phyloP scores from a whole-genome alignment of 208 protist genomes.

The Angomonas desouzai region DNA sequence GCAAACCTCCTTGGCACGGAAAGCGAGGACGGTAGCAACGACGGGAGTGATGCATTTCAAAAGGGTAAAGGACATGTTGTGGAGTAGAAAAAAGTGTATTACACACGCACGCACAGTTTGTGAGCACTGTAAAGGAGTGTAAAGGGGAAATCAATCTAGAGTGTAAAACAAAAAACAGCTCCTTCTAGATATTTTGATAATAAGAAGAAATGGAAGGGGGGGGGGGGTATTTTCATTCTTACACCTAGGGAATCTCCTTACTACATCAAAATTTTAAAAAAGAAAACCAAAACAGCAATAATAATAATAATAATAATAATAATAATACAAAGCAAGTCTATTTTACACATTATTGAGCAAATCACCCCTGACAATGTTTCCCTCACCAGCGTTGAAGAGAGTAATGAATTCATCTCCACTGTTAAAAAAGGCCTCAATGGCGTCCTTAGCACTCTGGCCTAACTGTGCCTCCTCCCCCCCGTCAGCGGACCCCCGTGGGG shows the following conservation, averaged over 20 bases:
- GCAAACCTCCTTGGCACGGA: neutral
- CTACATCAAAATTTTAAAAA: neutral
- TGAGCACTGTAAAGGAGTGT: no score
- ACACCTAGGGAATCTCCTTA: no score
- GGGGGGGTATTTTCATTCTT: no score
- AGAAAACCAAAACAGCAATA: constrained; percentile 12
- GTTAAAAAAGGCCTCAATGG: constrained; percentile 87
- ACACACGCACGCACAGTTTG: no score
- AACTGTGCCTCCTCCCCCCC: constrained; percentile 10
- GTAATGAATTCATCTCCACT: constrained; percentile 71
- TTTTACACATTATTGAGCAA: constrained; percentile 23
- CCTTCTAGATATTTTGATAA: no score
- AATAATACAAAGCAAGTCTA: constrained; percentile 2
- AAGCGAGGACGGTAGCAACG: neutral
- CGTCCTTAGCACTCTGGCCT: constrained; percentile 73
- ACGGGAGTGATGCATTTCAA: no score
- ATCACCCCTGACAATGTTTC: constrained; percentile 33
- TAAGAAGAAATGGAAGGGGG: no score
- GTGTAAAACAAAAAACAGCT: no score
- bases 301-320: no score
- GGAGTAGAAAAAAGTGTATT: no score
- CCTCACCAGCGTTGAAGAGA: constrained; percentile 71
- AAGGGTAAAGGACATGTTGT: no score
- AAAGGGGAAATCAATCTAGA: no score
- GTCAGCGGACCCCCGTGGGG: neutral